Conservation (phyloP, 768 basidiomycete species). For the Suillus subalutaceus region DNA sequence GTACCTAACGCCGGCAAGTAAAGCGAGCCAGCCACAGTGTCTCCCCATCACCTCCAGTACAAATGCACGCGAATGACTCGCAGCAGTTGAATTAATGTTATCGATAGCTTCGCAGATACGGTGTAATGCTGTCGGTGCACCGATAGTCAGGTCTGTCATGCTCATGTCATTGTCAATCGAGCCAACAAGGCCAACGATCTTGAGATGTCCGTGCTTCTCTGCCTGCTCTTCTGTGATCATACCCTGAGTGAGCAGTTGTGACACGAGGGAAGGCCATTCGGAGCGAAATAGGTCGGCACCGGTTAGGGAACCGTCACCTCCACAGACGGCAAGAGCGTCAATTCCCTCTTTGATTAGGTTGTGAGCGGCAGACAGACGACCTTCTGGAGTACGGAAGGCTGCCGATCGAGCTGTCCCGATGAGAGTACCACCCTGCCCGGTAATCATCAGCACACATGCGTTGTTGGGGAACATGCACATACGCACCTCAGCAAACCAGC, state of each 20-base stretch:
- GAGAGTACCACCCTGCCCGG: conserved; percentile 82
- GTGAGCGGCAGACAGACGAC: conserved; percentile 83
- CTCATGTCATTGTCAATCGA: conserved; percentile 99
- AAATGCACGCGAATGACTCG: conserved; percentile 95
- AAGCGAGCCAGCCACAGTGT: conserved; percentile 98
- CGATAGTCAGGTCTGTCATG: conserved; percentile 96
- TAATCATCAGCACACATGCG: neutral
- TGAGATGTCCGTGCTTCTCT: conserved; percentile 77
- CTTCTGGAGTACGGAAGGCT: conserved; percentile 84
- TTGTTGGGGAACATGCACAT: neutral
- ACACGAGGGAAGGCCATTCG: conserved; percentile 91
- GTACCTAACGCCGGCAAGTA: conserved; percentile 89
- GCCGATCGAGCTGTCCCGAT: conserved; percentile 92
- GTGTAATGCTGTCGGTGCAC: conserved; percentile 92
- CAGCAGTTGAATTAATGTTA: conserved; percentile 96
- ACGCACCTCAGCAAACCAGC: conserved; percentile 88
- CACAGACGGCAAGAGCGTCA: conserved; percentile 95
- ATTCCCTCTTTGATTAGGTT: conserved; percentile 97
- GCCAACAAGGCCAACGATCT: conserved; percentile 97
- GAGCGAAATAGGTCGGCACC: conserved; percentile 92
- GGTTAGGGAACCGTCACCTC: conserved; percentile 95
- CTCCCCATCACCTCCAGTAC: conserved; percentile 99
- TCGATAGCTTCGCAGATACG: conserved; percentile 98
- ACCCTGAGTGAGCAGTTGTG: conserved; percentile 67
- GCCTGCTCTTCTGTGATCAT: conserved; percentile 77